Evolutionary conservation across 2,329 filamentous ascomycete species (phyloP).

Genomic region (Achaetomium macrosporum): DNA sequence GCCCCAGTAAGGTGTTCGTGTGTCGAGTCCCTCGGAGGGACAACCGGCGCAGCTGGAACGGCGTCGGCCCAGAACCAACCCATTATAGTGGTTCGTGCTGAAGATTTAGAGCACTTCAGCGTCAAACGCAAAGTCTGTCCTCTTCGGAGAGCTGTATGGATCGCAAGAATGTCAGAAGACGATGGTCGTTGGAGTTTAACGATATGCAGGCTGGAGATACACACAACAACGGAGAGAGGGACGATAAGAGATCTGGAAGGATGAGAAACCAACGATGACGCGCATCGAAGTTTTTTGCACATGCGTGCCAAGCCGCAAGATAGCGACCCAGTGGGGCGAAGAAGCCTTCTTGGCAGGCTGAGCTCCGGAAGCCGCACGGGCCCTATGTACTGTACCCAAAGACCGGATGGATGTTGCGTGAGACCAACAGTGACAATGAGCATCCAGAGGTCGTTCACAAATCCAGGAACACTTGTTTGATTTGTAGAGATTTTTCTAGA

Average conservation of each 20-base stretch:
- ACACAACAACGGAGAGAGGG: not conserved
- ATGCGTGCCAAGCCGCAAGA: conserved; percentile 7
- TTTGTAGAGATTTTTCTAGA: too few relatives aligned
- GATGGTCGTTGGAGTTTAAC: not conserved
- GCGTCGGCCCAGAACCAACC: conserved; percentile 60
- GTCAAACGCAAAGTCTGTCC: too few relatives aligned
- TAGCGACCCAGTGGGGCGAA: not conserved
- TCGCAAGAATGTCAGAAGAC: not conserved
- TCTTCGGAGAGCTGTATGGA: not conserved
- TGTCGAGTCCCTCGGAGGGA: conserved; percentile 17
- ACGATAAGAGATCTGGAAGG: not conserved
- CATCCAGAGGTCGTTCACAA: too few relatives aligned
- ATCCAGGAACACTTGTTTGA: too few relatives aligned
- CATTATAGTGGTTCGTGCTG: conserved; percentile 34
- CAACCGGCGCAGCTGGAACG: conserved; percentile 28
- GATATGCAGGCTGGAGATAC: not conserved
- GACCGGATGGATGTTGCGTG: too few relatives aligned
- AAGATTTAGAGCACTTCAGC: not conserved
- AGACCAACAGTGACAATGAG: too few relatives aligned
- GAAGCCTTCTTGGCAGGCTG: too few relatives aligned
- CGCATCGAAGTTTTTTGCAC: conserved; percentile 5
- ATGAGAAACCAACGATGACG: conserved; percentile 12
- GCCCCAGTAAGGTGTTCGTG: conserved; percentile 23
- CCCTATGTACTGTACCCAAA: too few relatives aligned
- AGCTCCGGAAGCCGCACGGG: too few relatives aligned